Evolutionary conservation across 2,329 filamentous ascomycete species (phyloP).

Genomic region (Talaromyces sp.): DNA sequence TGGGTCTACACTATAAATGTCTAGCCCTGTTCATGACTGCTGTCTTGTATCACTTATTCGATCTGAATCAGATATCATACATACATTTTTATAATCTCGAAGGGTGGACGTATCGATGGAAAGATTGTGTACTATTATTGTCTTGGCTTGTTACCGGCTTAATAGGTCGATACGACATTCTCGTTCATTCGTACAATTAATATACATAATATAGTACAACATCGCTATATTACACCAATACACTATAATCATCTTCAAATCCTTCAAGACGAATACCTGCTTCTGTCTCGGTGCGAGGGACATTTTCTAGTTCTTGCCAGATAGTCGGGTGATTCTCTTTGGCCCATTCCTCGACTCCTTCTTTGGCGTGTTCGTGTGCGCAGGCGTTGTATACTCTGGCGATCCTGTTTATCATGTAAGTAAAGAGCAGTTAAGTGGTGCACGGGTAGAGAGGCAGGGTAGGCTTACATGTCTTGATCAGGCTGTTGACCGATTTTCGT

Average conservation of each 20-base stretch:
- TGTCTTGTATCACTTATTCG: background rate
- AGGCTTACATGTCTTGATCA: constrained; percentile 67
- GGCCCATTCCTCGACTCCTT: constrained; percentile 71
- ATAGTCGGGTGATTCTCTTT: constrained; percentile 62
- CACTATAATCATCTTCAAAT: constrained; percentile 19
- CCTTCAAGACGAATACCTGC: constrained; percentile 33
- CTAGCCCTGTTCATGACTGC: background rate
- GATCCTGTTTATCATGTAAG: constrained; percentile 50
- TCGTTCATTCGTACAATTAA: background rate
- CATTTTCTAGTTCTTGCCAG: constrained; percentile 64
- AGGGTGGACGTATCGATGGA: too few relatives aligned
- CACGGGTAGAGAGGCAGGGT: background rate
- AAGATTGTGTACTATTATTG: too few relatives aligned
- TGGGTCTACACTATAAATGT: background rate
- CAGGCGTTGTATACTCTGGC: constrained; percentile 74
- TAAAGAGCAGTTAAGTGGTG: background rate
- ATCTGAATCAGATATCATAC: background rate
- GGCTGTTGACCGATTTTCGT: constrained; percentile 63
- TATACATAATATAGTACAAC: background rate
- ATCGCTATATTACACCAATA: background rate
- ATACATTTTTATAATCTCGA: background rate
- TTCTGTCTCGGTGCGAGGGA: constrained; percentile 32
- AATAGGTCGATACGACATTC: background rate
- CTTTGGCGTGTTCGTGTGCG: constrained; percentile 62
- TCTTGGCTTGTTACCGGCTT: too few relatives aligned